Evolutionary conservation across 2,329 filamentous ascomycete species (phyloP).

Genomic region (Pyrenophora tritici-repentis): DNA sequence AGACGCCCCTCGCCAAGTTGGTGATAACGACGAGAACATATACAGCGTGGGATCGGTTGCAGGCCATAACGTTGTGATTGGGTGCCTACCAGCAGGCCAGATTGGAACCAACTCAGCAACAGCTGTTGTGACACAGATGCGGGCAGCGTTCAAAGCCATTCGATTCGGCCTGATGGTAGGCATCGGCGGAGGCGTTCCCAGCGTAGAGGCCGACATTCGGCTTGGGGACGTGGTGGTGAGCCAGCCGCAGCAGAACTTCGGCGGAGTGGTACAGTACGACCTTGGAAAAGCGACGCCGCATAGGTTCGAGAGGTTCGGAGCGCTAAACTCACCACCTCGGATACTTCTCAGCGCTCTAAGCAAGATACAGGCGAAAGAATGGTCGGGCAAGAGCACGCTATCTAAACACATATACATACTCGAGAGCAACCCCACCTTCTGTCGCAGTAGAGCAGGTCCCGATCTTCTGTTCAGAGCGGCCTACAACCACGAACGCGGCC

Average conservation of each 20-base stretch:
- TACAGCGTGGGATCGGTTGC: constrained; percentile 30
- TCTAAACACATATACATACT: constrained; percentile 9
- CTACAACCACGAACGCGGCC: constrained; percentile 14
- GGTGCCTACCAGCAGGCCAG: constrained; percentile 35
- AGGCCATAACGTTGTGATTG: constrained; percentile 43
- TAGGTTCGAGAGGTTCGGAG: constrained; percentile 11
- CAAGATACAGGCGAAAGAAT: constrained; percentile 5
- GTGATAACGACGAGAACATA: constrained; percentile 26
- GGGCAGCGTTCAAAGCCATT: constrained; percentile 35
- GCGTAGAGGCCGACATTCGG: constrained; percentile 8
- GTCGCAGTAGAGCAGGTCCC: too few species aligned
- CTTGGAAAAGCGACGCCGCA: constrained; percentile 5
- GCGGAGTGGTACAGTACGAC: constrained; percentile 9
- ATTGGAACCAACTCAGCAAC: constrained; percentile 42
- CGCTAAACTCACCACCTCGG: constrained; percentile 13
- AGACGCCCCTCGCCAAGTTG: constrained; percentile 15
- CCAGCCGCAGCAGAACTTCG: neutral
- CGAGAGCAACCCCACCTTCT: too few species aligned
- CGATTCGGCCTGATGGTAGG: constrained; percentile 51
- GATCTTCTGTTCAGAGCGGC: too few species aligned
- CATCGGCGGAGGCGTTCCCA: constrained; percentile 41
- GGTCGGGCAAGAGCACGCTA: neutral
- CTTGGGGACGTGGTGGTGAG: constrained; percentile 15
- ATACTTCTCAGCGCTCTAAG: constrained; percentile 16
- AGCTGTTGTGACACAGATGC: constrained; percentile 34